Base-by-base conservation (phyloP, 2,329 filamentous ascomycete genomes). In the Colletotrichum lupini region DNA sequence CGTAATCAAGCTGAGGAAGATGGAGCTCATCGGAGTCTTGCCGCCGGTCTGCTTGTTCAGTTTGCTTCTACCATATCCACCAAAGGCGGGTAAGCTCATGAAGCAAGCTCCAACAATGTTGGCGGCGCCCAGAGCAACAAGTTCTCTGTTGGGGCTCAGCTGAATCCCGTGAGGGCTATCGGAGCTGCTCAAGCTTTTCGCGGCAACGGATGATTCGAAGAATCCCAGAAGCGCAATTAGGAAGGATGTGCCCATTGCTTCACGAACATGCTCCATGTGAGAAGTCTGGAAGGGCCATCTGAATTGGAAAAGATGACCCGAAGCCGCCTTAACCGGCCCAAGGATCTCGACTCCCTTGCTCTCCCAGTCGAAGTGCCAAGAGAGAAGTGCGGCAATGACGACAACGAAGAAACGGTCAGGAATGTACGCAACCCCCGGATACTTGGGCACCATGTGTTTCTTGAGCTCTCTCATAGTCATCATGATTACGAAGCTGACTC, bases 191-290 rank as follows among this genome's bases (percentile, higher is more conserved):
- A 99, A 85, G 75, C 94, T 96, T 83, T 98, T 98, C 46, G 97
- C 97, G 1, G 97, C 97, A 14, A 99, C 95, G 0, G 95, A 98
- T 3, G 95, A 98, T 82, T 99, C 97, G 78, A 99, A 99, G 83
- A 99, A 99, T n/a, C 97, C 97, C 0, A 99, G 91, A 28, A 99
- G 87, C 0, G 95, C 95, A 76, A 99, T 98, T 67, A 98, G 87
- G 79, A 99, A 98, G 0, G 95, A 93, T 0, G 97, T 98, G 64
- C 94, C 92, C 88, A 98, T 93, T 49, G 95, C 93, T 75, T 95
- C 93, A 26, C 93, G 92, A 67, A 97, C 94, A 80, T 98, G 93
- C 28, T 90, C 88, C 87, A 98, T 92, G 77, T 97, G 91, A 5
- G 90, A 87, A 2, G 90, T 84, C 75, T 92, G 90, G 78, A 98